A percentile compares a stretch with the other conserved stretches of the same genome.
Evolutionary conservation across 192 early-diverging fungal species (phyloP).

Genomic region (Anaeromyces robustus): DNA sequence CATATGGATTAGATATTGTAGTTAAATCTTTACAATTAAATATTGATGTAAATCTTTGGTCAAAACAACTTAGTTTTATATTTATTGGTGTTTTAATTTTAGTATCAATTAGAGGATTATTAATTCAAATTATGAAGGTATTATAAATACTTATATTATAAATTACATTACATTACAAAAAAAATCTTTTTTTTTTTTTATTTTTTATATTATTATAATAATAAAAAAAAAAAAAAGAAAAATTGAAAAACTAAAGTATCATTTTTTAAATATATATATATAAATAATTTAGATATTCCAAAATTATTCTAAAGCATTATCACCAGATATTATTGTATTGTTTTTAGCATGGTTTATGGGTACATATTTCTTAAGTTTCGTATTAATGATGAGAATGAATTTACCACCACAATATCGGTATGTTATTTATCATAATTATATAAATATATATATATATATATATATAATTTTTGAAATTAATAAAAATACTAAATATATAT

Average conservation of each 20-base stretch:
- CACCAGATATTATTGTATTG: constrained; percentile 57
- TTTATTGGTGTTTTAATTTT: constrained; percentile 84
- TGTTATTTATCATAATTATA: not conserved
- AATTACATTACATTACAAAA: no score
- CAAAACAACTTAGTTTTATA: constrained; percentile 81
- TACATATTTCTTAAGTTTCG: constrained; percentile 79
- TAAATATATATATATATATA: not conserved
- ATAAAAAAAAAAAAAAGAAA: no score
- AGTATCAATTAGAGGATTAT: constrained; percentile 70
- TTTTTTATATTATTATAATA: not conserved
- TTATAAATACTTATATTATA: not conserved
- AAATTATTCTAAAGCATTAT: constrained; percentile 49
- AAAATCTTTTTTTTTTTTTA: not conserved
- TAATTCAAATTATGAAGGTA: constrained; percentile 66
- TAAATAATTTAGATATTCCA: constrained; percentile 35
- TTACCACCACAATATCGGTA: constrained; percentile 68
- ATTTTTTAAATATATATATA: no score
- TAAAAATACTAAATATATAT: no score
- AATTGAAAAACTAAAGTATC: no score
- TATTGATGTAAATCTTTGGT: constrained; percentile 70
- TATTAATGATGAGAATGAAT: constrained; percentile 83
- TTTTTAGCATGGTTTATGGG: constrained; percentile 80
- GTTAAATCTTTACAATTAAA: constrained; percentile 20
- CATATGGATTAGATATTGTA: constrained; percentile 54
- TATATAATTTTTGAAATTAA: not conserved